phyloP scores from a whole-genome alignment of 2,329 filamentous ascomycete species.

The Parascedosporium putredinis region DNA sequence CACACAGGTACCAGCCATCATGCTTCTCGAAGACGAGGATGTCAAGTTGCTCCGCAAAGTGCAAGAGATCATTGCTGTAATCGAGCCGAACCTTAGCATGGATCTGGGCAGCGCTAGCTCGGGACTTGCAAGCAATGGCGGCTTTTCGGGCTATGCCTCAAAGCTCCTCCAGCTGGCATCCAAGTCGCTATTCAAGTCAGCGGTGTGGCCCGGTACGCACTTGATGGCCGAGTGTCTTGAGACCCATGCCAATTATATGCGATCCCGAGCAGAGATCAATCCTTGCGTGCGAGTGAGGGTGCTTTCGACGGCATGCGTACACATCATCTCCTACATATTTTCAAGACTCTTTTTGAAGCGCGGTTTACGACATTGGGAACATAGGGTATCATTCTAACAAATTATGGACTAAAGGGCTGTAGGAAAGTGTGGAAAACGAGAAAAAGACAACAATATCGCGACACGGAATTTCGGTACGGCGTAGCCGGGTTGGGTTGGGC shows the following conservation, averaged over 20 bases:
- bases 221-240: conserved; percentile 46
- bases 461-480: not conserved
- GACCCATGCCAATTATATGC: conserved; percentile 41
- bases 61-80: conserved; percentile 62
- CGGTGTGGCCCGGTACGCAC: conserved; percentile 66
- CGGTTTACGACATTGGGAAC: conserved; percentile 1
- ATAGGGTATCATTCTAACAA: no score
- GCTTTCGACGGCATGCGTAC: not conserved
- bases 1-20: conserved; percentile 70
- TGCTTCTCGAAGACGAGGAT: conserved; percentile 88
- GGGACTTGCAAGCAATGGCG: conserved; percentile 45
- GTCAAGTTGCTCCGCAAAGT: conserved; percentile 76
- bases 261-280: conserved; percentile 40
- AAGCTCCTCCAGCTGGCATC: conserved; percentile 78
- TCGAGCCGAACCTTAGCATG: conserved; percentile 69
- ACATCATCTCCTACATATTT: not conserved
- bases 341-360: not conserved
- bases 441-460: no score
- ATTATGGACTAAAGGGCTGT: no score
- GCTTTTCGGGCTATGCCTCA: conserved; percentile 66
- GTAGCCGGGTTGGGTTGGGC: not conserved
- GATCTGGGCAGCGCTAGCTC: conserved; percentile 34
- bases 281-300: conserved; percentile 4
- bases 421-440: no score
- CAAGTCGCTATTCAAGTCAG: conserved; percentile 77